Base-by-base conservation (phyloP, 495 filamentous ascomycete species). In the Umbilicaria muhlenbergii region DNA sequence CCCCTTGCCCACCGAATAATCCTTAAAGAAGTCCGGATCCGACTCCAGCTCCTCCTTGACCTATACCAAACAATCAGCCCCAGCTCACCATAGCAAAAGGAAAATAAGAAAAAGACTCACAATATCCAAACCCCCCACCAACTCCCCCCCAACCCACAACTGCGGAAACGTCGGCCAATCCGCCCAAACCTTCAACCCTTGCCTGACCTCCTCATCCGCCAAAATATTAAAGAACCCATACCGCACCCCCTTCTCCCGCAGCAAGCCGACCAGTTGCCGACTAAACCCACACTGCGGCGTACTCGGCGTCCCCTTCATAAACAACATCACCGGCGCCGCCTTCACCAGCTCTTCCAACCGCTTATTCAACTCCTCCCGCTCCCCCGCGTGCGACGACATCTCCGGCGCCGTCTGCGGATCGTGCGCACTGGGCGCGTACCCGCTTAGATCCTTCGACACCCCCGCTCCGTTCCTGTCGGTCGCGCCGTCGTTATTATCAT, bases 171-270 rank as follows among this genome's bases (percentile, higher is more conserved):
- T 99, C 2, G 91, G 92, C 91, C 91, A 96, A 38, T 94, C 89
- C 11, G 86, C 83, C 60, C 81, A 94, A 58, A 81, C 78, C 71
- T 96, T 99, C 53, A 99, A 61, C 5, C 91, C 91, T 65, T 96
- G 88, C 33, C 91, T 71, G 14, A 99, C 92, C 51, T 95, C 91
- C 54, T 99, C 91, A 61, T 99, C 91, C 49, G 91, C 91, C 42
- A 99, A 63, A 49, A 93, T 96, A 56, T 99, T 96, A 65, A 99
- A 99, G 71, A 96, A 96, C 6, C 91, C 92, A 62, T 96, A 99
- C 57, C 89, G 82, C 33, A 99, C 81, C 40, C 80, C 79, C 46
- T 80, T 75, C 66, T 94, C 87, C 44, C 91, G 76, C 44, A 96
- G 64, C 32, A 96, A 69, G 2, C 68, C 75, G 13, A 96, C 92